phyloP scores from a whole-genome alignment of 2,329 filamentous ascomycete genomes.

The Cryphonectria carpinicola region DNA sequence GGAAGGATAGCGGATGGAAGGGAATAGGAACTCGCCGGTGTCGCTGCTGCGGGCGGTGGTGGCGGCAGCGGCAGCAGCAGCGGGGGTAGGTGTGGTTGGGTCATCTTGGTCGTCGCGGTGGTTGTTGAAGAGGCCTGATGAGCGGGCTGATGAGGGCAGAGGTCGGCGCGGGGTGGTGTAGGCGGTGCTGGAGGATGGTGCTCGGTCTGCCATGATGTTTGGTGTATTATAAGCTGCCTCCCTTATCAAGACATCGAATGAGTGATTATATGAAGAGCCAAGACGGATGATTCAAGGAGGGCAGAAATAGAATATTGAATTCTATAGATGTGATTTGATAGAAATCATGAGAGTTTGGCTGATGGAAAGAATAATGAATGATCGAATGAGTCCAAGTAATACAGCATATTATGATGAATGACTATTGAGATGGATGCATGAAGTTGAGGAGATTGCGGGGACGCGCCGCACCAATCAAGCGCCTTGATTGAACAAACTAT shows the following conservation, averaged over 20 bases:
- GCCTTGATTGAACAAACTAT: neutral
- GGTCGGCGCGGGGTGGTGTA: constrained; percentile 19
- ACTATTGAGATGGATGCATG: constrained; percentile 19
- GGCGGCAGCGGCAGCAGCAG: neutral
- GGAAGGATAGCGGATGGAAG: neutral
- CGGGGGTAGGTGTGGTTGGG: neutral
- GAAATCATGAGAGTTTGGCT: neutral
- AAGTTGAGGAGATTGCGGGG: constrained; percentile 11
- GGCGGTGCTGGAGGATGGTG: neutral
- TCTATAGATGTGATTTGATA: neutral
- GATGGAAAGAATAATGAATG: neutral
- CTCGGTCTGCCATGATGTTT: neutral
- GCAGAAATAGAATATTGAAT: no score
- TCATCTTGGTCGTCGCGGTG: neutral
- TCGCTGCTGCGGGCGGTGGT: constrained; percentile 13
- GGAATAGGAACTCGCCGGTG: neutral
- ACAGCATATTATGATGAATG: no score
- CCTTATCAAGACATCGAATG: constrained; percentile 4
- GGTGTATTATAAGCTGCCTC: neutral
- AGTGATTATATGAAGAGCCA: neutral
- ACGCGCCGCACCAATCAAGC: neutral
- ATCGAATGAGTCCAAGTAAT: no score
- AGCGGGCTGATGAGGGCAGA: constrained; percentile 22
- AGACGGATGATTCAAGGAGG: no score
- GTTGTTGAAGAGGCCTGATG: constrained; percentile 18